A percentile compares a stretch with the other conserved stretches of the same genome.
phyloP scores from a whole-genome alignment of 2,329 filamentous ascomycete species.

The Cladosporium sp. region DNA sequence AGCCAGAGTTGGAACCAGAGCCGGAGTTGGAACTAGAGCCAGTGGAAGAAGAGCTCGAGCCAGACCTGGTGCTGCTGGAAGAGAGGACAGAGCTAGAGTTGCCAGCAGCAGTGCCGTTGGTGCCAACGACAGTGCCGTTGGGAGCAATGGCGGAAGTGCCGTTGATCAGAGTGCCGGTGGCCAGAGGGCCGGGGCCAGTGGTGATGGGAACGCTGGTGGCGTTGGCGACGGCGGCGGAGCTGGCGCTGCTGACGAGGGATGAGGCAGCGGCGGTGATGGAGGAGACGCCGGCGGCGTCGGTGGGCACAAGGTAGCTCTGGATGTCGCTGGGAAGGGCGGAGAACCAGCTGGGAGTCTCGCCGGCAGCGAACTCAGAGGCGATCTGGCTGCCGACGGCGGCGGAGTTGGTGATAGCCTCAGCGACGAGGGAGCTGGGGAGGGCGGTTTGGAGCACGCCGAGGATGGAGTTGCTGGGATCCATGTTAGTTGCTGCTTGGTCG shows the following conservation, averaged over 20 bases:
- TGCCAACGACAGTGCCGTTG: slow-evolving; percentile 12
- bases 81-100: not conserved
- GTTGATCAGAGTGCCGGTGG: slow-evolving; percentile 12
- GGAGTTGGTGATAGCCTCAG: slow-evolving; percentile 39
- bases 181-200: slow-evolving; percentile 3
- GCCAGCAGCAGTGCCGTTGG: slow-evolving; percentile 14
- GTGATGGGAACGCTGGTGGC: slow-evolving; percentile 12
- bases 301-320: slow-evolving; percentile 38
- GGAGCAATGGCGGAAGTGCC: slow-evolving; percentile 5
- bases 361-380: slow-evolving; percentile 40
- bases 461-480: slow-evolving; percentile 32
- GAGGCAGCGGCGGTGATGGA: slow-evolving; percentile 19
- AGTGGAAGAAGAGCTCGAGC: slow-evolving; percentile 2
- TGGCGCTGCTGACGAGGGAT: slow-evolving; percentile 13
- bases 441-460: slow-evolving; percentile 42
- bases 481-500: slow-evolving; percentile 2
- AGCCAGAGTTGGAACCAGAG: slow-evolving; percentile 10
- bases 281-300: slow-evolving; percentile 17
- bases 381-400: slow-evolving; percentile 39
- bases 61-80: slow-evolving; percentile 3
- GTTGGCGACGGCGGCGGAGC: slow-evolving; percentile 6
- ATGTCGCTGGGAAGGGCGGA: slow-evolving; percentile 41
- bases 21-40: not conserved
- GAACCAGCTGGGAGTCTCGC: slow-evolving; percentile 44
- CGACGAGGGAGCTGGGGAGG: slow-evolving; percentile 39